Conservation (phyloP, 192 early-diverging fungal species). For the Backusella luteola region DNA sequence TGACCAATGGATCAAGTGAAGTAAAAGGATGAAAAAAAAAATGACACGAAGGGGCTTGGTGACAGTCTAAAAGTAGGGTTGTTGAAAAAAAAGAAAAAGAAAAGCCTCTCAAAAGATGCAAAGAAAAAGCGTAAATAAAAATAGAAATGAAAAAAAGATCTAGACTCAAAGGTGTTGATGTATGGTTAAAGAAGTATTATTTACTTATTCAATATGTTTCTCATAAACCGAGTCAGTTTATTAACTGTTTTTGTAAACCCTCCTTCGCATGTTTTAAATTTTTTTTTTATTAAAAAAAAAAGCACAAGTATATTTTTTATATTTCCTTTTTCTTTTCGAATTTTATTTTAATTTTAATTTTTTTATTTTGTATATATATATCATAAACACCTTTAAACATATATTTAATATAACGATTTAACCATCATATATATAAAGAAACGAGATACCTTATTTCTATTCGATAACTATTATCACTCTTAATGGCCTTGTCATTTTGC, state of each 20-base stretch:
- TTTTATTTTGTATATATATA: neutral
- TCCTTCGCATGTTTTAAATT: conserved; percentile 4
- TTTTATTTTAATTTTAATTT: neutral
- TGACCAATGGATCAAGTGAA: neutral
- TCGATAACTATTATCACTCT: neutral
- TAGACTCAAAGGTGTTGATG: neutral
- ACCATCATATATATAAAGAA: neutral
- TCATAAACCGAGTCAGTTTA: conserved; percentile 3
- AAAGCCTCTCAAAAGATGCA: neutral
- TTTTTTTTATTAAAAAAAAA: neutral
- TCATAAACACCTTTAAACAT: neutral
- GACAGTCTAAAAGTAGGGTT: neutral
- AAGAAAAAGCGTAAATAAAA: neutral
- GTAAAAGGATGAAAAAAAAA: neutral
- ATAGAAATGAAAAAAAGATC: neutral
- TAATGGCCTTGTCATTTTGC: conserved; percentile 24
- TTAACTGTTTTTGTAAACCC: neutral
- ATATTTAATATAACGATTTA: neutral
- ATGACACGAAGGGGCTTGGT: neutral
- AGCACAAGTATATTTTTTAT: neutral
- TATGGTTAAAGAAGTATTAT: neutral
- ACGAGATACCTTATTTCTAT: neutral
- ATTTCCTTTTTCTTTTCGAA: neutral
- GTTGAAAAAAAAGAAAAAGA: neutral
- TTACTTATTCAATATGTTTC: neutral